These are phyloP conservation scores for Leishmania major DNA, from an alignment of 208 protist genomes.

Conservation along the genomic window DNA sequence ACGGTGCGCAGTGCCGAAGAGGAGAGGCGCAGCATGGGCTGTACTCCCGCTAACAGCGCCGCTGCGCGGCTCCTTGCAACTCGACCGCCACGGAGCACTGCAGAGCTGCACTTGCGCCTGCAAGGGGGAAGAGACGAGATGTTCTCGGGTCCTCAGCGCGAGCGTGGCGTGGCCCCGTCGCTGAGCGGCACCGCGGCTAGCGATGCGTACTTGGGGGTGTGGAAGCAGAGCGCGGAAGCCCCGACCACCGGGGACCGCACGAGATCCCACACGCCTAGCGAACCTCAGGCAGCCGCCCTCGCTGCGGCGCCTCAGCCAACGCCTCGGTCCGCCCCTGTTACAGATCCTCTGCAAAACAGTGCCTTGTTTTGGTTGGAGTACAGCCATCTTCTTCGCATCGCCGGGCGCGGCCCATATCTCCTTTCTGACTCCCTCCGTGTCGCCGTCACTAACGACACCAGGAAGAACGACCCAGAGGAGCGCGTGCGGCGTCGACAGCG, in stretches of 20 bases:
- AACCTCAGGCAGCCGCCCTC: neutral
- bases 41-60: neutral
- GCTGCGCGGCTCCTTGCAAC: slow-evolving; percentile 9
- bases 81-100: slow-evolving; percentile 7
- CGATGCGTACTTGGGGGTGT: neutral
- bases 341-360: slow-evolving; percentile 8
- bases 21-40: neutral
- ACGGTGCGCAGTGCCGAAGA: neutral
- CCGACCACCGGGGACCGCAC: neutral
- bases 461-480: slow-evolving; percentile 19
- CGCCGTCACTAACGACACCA: slow-evolving; percentile 25
- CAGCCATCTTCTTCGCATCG: slow-evolving; percentile 15
- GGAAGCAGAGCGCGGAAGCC: neutral
- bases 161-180: neutral
- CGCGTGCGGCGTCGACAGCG: slow-evolving; percentile 22
- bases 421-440: slow-evolving; percentile 21
- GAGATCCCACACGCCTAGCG: neutral
- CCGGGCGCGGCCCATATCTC: slow-evolving; percentile 21
- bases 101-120: neutral
- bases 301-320: neutral
- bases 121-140: neutral
- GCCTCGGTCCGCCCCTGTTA: neutral
- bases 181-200: neutral
- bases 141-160: neutral
- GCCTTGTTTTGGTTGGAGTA: slow-evolving; percentile 32